Base-by-base conservation (phyloP, 208 protist species). In the Leishmania mexicana region DNA sequence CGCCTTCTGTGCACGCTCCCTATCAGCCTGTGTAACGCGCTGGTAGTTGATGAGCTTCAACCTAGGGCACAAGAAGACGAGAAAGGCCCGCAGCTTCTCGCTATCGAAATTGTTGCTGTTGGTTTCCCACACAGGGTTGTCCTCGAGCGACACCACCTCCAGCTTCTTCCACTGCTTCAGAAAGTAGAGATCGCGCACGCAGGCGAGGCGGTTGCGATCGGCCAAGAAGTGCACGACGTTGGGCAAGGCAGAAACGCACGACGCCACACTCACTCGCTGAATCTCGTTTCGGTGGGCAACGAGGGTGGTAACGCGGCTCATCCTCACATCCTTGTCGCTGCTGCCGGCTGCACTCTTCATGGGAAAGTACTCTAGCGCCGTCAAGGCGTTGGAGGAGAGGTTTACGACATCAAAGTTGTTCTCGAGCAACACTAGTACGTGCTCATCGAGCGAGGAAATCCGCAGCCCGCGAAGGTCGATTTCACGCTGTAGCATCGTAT, bases 371-470 rank as follows among this genome's bases (percentile, higher is more conserved):
- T 96, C 92, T 21, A 97, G 72, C 40, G 86, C 81, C 28, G 92
- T 90, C 75, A 97, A 79, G 8, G 91, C 89, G 68, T 97, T 97
- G 40, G 90, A 88, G 21, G 92, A 92, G 21, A 97, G 83, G 74
- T 97, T 96, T n/a, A 97, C 47, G 10, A 95, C 92, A 81, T 97
- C 95, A 85, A 97, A 97, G 62, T 78, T 88, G 80, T 97, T 87
- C 38, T 94, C 85, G 7, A 97, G 81, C 15, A 92, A 80, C 35
- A 92, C 70, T 31, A 97, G 87, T 4, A 90, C 80, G 62, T 86
- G 81, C 80, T 96, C 95, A 64, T 97, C 95, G 40, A 97, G 88
- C 17, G 89, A 90, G 35, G 93, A 94, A 35, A 97, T 84, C 17
- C 90, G 85, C 75, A 96, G 83, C 3, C 93, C 95, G 15, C 95